Conservation (phyloP, 2,329 filamentous ascomycete species). For the Hypoxylon sp. region DNA sequence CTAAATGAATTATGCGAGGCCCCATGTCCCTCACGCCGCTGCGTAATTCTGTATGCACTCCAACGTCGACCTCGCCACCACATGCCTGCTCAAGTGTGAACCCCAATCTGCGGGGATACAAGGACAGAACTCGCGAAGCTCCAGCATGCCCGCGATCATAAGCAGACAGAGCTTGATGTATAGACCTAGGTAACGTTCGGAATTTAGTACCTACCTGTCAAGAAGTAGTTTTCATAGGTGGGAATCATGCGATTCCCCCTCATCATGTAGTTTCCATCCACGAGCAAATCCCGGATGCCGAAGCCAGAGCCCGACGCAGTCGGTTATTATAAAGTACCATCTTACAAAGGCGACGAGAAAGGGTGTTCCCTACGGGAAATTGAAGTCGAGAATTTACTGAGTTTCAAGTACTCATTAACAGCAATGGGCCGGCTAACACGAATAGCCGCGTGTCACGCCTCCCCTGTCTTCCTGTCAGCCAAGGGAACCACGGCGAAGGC, state of each 20-base stretch:
- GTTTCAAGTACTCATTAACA: background rate
- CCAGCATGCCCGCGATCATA: background rate
- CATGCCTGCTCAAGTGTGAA: background rate
- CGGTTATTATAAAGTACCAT: conserved; percentile 6
- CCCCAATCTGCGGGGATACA: background rate
- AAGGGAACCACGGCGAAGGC: conserved; percentile 60
- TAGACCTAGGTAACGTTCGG: background rate
- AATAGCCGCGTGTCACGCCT: conserved; percentile 55
- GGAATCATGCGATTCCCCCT: conserved; percentile 34
- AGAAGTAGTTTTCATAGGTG: conserved; percentile 12
- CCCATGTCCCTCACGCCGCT: background rate
- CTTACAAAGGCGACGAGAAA: background rate
- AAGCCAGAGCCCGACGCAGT: conserved; percentile 32
- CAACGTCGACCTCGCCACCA: background rate
- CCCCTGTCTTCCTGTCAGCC: conserved; percentile 62
- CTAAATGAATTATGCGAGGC: background rate
- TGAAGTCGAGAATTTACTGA: background rate
- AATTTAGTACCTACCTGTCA: too few relatives aligned
- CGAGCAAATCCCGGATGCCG: conserved; percentile 39
- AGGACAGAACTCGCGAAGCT: background rate
- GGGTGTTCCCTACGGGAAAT: background rate
- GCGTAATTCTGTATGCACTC: background rate
- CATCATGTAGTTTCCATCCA: conserved; percentile 12
- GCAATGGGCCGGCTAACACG: conserved; percentile 29
- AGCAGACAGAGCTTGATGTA: background rate